phyloP scores from a whole-genome alignment of 1,284 basidiomycete genomes.

The Lentinula novae-zelandiae region DNA sequence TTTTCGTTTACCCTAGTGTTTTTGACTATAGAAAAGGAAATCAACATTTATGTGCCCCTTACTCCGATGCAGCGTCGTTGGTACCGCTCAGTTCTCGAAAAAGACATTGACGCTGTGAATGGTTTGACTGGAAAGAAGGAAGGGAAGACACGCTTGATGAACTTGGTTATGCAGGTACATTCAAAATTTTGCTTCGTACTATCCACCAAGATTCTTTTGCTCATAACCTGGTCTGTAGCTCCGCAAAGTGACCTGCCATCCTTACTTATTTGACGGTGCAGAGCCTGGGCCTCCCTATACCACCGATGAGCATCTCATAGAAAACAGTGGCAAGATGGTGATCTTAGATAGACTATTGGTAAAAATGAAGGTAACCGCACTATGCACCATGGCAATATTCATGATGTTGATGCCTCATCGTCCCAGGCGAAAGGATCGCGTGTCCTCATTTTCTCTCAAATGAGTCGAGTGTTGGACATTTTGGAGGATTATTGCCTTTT shows the following conservation, averaged over 20 bases:
- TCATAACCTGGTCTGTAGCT: conserved; percentile 35
- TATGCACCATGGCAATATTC: too few species aligned
- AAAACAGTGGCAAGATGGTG: conserved; percentile 97
- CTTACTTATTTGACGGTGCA: conserved; percentile 85
- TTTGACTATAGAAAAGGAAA: conserved; percentile 80
- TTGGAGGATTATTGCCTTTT: conserved; percentile 98
- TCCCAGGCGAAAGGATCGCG: conserved; percentile 78
- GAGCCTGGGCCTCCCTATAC: conserved; percentile 99
- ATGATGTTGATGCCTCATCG: neutral
- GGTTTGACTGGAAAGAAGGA: conserved; percentile 96
- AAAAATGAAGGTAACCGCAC: conserved; percentile 61
- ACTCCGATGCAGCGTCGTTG: conserved; percentile 99
- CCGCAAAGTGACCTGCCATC: conserved; percentile 82
- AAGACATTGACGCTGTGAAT: conserved; percentile 99
- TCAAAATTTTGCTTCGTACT: conserved; percentile 16
- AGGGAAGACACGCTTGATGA: conserved; percentile 96
- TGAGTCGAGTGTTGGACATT: conserved; percentile 94
- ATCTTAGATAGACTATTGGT: conserved; percentile 93
- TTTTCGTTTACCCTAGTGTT: neutral
- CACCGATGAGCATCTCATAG: conserved; percentile 94
- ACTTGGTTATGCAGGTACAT: conserved; percentile 97
- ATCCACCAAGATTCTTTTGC: neutral
- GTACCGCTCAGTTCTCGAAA: conserved; percentile 95
- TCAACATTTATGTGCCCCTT: conserved; percentile 97
- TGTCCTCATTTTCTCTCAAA: conserved; percentile 97